Base-by-base conservation (phyloP, 805 yeast genomes). In the Wickerhamiella qilinensis region DNA sequence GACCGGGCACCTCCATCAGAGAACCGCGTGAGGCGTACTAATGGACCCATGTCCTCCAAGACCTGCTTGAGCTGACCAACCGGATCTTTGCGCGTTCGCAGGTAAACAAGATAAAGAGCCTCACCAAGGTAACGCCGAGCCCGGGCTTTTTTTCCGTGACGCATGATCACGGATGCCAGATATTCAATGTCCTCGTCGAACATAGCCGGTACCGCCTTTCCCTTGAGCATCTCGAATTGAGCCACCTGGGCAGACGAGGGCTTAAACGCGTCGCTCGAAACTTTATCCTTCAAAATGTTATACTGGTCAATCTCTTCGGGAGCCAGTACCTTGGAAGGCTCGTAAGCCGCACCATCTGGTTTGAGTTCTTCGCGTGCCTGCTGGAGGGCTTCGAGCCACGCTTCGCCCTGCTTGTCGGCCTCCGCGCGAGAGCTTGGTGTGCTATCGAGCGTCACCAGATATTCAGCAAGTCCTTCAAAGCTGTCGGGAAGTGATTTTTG, bases 1-100 rank as follows among this genome's bases (percentile, higher is more conserved):
- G 77, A 75, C 56, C 86, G 83, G 33, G 96, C 96, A 40, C 78
- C 78, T 42, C 91, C 91, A 3, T 91, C 84, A 51, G 75, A 76
- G 54, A 73, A 73, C 14, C 84, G 75, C 55, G 75, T 78, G 27
- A 85, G 71, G 43, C 75, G 69, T 62, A 85, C 78, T 44, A 88
- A 60, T 11, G 98, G 98, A 2, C 85, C 88, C 63, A 86, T 68
- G 44, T 70, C 68, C 49, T 85, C 94, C 45, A 91, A 62, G 0
- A 83, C 73, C 41, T 74, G 71, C 52, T 77, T 75, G 47, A 91
- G 68, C 18, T 80, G 67, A 33, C 70, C 69, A 19, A 86, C 77
- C 3, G 97, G 97, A 55, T 91, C 88, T 47, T 65, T 54, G 57
- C 94, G 71, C 12, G 73, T 64, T 51, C 76, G 73, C 47, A 84